These are phyloP conservation scores for Telfairia occidentalis DNA, from an alignment of 331 rosid species.

Conservation along the genomic window DNA sequence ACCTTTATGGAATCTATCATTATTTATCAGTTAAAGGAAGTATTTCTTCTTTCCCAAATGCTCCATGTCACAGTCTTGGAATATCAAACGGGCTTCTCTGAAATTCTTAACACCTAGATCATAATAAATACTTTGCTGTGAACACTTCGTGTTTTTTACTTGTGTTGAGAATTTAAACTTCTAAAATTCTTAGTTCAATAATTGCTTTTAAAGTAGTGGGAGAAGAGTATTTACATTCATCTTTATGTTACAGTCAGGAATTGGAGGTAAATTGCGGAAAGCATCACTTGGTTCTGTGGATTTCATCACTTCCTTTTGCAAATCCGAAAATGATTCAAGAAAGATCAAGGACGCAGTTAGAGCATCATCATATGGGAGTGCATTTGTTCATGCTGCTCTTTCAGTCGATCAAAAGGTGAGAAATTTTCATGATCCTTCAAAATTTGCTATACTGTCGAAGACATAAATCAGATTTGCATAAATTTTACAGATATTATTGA, in stretches of 20 bases:
- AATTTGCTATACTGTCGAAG: background rate
- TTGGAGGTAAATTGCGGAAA: constrained; percentile 41
- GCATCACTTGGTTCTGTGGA: constrained; percentile 95
- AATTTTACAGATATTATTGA: background rate
- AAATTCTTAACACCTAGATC: background rate
- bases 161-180: background rate
- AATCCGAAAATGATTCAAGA: constrained; percentile 48
- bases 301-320: constrained; percentile 76
- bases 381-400: constrained; percentile 94
- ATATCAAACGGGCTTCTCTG: background rate
- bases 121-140: no score
- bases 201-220: constrained; percentile 9
- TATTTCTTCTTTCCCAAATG: background rate
- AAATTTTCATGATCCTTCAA: background rate
- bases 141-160: background rate
- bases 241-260: constrained; percentile 51
- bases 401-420: constrained; percentile 68
- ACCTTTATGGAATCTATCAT: background rate
- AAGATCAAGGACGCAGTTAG: constrained; percentile 75
- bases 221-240: constrained; percentile 23
- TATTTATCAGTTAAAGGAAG: background rate
- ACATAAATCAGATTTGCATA: background rate
- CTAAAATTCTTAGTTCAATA: background rate
- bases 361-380: constrained; percentile 74
- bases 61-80: background rate